A percentile compares a stretch with the other conserved stretches of the same genome.
phyloP scores from a whole-genome alignment of 768 basidiomycete species.

The Naganishia onofrii region DNA sequence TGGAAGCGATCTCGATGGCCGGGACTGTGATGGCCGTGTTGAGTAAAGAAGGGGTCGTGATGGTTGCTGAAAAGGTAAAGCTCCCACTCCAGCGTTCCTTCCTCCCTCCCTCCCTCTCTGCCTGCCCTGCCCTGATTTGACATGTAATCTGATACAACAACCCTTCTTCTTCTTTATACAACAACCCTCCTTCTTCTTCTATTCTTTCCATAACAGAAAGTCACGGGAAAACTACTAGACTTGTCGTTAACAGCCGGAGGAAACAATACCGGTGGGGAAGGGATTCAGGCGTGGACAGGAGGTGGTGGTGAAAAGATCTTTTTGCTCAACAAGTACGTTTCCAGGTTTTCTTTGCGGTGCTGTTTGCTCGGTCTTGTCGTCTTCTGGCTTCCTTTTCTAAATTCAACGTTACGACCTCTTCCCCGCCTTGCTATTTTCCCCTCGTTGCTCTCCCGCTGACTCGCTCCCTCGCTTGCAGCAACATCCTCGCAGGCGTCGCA shows the following conservation, averaged over 20 bases:
- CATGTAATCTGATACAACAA: too few species aligned
- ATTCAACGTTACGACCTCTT: too few species aligned
- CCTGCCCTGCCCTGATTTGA: too few species aligned
- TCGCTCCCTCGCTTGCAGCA: conserved; percentile 58
- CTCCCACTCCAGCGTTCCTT: too few species aligned
- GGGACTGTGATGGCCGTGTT: conserved; percentile 58
- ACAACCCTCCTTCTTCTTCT: too few species aligned
- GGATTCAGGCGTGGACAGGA: conserved; percentile 57
- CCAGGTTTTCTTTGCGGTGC: too few species aligned
- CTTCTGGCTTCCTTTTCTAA: too few species aligned
- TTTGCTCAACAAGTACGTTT: conserved; percentile 68
- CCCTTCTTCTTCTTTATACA: too few species aligned
- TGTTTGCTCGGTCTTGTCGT: too few species aligned
- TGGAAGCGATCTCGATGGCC: conserved; percentile 97
- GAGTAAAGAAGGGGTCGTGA: conserved; percentile 52
- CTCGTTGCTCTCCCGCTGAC: too few species aligned
- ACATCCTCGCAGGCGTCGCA: conserved; percentile 91
- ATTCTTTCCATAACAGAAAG: too few species aligned
- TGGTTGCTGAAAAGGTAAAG: conserved; percentile 50
- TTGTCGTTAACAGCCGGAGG: conserved; percentile 79
- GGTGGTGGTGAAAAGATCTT: conserved; percentile 99
- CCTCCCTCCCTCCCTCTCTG: conserved; percentile 15
- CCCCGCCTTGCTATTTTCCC: too few species aligned
- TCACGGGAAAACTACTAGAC: conserved; percentile 95
- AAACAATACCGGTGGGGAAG: conserved; percentile 60